Evolutionary conservation across 495 filamentous ascomycete species (phyloP).

Genomic region (Aspergillus bridgeri): DNA sequence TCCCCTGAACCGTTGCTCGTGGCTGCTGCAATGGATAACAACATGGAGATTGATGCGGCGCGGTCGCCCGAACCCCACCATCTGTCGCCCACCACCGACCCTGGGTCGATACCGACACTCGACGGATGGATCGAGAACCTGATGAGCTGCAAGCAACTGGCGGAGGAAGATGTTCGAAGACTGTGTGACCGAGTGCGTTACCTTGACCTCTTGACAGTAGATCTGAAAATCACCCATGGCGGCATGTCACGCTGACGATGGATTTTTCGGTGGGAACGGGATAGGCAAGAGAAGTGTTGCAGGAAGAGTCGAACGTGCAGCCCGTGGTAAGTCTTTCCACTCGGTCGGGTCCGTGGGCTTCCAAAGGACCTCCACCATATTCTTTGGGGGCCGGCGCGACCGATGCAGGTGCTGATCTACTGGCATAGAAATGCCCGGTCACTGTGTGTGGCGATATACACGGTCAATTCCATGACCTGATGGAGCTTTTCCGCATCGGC

Average conservation of each 20-base stretch:
- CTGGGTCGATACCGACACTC: constrained; percentile 83
- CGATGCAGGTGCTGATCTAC: constrained; percentile 24
- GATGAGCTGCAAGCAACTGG: constrained; percentile 98
- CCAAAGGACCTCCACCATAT: not conserved
- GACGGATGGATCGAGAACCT: constrained; percentile 98
- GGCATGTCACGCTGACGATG: not conserved
- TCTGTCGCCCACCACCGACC: constrained; percentile 69
- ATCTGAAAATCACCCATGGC: not conserved
- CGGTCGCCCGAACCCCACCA: constrained; percentile 79
- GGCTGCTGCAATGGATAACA: constrained; percentile 75
- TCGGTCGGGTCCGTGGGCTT: constrained; percentile 16
- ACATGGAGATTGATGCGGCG: constrained; percentile 88
- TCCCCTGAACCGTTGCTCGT: constrained; percentile 7
- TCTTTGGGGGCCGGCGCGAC: not conserved
- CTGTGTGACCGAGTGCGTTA: constrained; percentile 90
- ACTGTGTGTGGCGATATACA: constrained; percentile 94
- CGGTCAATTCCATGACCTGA: constrained; percentile 90
- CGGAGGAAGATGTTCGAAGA: constrained; percentile 90
- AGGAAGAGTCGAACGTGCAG: constrained; percentile 97
- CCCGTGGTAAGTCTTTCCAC: constrained; percentile 74
- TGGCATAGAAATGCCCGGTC: constrained; percentile 80
- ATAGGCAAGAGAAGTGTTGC: constrained; percentile 91
- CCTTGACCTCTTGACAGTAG: not conserved
- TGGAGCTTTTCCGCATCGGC: constrained; percentile 93
- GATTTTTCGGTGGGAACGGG: not conserved